Percentiles rank a stretch among this genome's conserved stretches.
phyloP scores from a whole-genome alignment of 2,329 filamentous ascomycete genomes.

The Didymella pomorum region DNA sequence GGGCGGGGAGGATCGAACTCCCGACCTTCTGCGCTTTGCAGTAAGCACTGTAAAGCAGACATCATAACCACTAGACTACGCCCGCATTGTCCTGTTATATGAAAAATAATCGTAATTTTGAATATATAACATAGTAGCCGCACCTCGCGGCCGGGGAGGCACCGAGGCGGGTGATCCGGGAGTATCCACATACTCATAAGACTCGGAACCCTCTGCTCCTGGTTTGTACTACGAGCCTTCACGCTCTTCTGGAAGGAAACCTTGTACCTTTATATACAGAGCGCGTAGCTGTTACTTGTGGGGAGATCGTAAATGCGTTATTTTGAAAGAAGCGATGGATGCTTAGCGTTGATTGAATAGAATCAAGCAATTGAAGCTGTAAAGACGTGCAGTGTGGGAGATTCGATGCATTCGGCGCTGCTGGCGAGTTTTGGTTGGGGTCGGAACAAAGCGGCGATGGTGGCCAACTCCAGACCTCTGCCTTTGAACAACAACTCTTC shows the following conservation, averaged over 20 bases:
- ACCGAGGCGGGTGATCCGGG: background rate
- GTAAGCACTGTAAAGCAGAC: slow-evolving; percentile 47
- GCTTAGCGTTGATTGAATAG: background rate
- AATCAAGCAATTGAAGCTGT: background rate
- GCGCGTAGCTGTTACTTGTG: background rate
- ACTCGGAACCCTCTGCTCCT: background rate
- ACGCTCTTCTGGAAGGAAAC: background rate
- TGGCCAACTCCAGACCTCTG: background rate
- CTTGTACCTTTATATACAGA: background rate
- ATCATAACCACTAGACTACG: slow-evolving; percentile 49
- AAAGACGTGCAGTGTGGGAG: background rate
- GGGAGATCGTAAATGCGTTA: background rate
- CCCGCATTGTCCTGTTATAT: slow-evolving; percentile 13
- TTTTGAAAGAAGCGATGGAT: background rate
- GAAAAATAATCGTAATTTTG: background rate
- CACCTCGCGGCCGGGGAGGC: too few species aligned
- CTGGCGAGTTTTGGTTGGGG: background rate
- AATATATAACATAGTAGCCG: background rate
- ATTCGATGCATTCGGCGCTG: background rate
- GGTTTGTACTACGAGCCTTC: background rate
- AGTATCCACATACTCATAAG: background rate
- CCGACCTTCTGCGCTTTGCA: slow-evolving; percentile 49
- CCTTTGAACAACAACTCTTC: background rate
- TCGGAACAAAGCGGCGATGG: background rate
- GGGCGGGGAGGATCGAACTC: slow-evolving; percentile 49